Base-by-base conservation (phyloP, 2,329 filamentous ascomycete species). In the Penicillium sp. region DNA sequence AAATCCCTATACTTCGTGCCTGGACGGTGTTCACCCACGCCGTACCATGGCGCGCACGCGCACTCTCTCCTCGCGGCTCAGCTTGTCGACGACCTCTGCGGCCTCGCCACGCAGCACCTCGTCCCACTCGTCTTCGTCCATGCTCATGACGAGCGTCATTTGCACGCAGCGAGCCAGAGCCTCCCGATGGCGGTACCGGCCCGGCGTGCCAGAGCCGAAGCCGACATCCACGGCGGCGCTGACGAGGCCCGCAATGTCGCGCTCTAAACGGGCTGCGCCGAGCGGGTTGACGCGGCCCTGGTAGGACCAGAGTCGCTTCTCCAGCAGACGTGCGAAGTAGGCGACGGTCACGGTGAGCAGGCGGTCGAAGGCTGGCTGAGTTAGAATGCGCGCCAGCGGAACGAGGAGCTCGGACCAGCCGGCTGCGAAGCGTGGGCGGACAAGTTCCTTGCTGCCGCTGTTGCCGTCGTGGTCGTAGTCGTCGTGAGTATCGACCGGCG, bases 91-190 rank as follows among this genome's bases (percentile, higher is more conserved):
- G 10, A 74, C 68, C 39, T 78, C 74, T 39, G 62, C 60, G 45
- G 64, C 61, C 33, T 68, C 62, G 21, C 65, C 67, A 23, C 70
- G 74, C 27, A 75, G 68, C 4, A 90, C 66, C 64, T 93, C 88
- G 33, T 91, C 86, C 86, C 89, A 95, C 67, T 96, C 91, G 42
- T 96, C 90, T 21, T 93, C 87, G 62, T 96, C 90, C 88, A 96
- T 94, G 54, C 90, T 91, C 61, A 91, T 82, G 11, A 95, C 80
- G 73, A 94, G 80, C 41, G 86, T 80, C 55, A 95, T 83, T 73
- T 96, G 88, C 43, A 77, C 76, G 42, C 86, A 86, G 57, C 83
- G 80, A 18, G 77, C 75, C 69, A 96, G 95, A 3, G 78, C 68
- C 58, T 94, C 89, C 20, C 87, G 75, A 23, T 93, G 77, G 2